Percentiles rank a stretch among this genome's conserved stretches.
Conservation (phyloP, 345 rosid genomes). For the Lagerstroemia speciosa region DNA sequence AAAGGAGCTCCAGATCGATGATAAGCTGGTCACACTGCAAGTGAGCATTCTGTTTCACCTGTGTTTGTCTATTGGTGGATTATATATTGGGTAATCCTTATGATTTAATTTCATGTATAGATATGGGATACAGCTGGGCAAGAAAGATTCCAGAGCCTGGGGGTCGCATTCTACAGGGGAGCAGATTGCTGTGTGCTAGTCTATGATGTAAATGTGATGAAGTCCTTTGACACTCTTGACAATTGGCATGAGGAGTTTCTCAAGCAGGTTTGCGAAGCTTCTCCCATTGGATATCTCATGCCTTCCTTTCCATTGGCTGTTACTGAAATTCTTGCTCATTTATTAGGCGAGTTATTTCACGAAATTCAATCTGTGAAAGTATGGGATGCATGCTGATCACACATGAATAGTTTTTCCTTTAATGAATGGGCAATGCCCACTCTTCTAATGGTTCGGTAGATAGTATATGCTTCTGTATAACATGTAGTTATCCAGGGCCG, state of each 20-base stretch:
- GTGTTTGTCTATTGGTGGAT: not conserved
- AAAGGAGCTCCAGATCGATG: slow-evolving; percentile 89
- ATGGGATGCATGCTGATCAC: not conserved
- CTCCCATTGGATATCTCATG: not conserved
- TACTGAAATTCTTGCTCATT: not conserved
- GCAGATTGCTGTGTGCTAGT: slow-evolving; percentile 94
- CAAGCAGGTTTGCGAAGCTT: slow-evolving; percentile 55
- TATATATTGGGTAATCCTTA: not conserved
- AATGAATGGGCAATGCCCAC: not conserved
- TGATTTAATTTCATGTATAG: slow-evolving; percentile 19
- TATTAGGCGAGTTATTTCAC: not conserved
- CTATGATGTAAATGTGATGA: slow-evolving; percentile 84
- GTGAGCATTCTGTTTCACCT: slow-evolving; percentile 23
- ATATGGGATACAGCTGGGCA: slow-evolving; percentile 99
- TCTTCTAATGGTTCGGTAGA: not conserved
- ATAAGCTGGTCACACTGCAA: slow-evolving; percentile 85
- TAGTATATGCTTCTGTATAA: not conserved
- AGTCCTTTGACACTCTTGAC: slow-evolving; percentile 82
- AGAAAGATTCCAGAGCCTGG: slow-evolving; percentile 93
- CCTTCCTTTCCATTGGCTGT: not conserved
- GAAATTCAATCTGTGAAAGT: not conserved
- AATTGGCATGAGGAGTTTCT: slow-evolving; percentile 98
- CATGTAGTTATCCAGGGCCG: not conserved
- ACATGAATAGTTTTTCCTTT: not conserved
- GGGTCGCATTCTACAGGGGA: slow-evolving; percentile 95